Percentiles rank a stretch among this genome's conserved stretches.
phyloP scores from a whole-genome alignment of 805 yeast species.

The Yarrowia sp. region DNA sequence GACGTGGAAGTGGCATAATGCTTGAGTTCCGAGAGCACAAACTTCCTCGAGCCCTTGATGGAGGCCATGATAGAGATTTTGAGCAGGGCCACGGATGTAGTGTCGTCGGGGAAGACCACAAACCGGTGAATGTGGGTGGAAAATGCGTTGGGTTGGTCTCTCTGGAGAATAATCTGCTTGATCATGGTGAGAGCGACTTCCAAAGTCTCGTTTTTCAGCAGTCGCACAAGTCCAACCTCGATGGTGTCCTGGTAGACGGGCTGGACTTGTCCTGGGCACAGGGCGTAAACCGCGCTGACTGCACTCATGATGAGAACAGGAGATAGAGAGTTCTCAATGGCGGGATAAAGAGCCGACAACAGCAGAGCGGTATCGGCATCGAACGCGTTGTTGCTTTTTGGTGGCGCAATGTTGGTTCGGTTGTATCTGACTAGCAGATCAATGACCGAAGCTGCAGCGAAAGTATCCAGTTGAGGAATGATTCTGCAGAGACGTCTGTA shows the following conservation, averaged over 20 bases:
- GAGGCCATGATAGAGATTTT: conserved; percentile 22
- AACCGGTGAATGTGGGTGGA: conserved; percentile 16
- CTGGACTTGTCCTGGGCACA: conserved; percentile 18
- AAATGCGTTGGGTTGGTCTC: conserved; percentile 34
- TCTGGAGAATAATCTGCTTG: conserved; percentile 17
- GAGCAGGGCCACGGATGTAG: conserved; percentile 14
- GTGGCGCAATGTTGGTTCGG: conserved; percentile 61
- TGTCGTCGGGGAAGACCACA: conserved; percentile 33
- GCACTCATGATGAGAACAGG: conserved; percentile 24
- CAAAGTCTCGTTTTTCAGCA: conserved; percentile 15
- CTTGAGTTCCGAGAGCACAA: conserved; percentile 59
- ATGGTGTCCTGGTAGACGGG: conserved; percentile 8
- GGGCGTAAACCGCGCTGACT: conserved; percentile 18
- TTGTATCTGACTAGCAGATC: conserved; percentile 73
- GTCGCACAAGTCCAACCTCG: conserved; percentile 20
- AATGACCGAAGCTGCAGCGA: conserved; percentile 67
- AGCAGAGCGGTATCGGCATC: conserved; percentile 60
- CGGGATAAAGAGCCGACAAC: conserved; percentile 48
- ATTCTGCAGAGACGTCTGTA: conserved; percentile 62
- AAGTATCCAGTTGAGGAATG: conserved; percentile 67
- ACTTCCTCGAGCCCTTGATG: conserved; percentile 20
- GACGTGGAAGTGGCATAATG: conserved; percentile 55
- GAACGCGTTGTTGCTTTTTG: conserved; percentile 52
- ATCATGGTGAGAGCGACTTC: conserved; percentile 21
- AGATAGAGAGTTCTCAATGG: conserved; percentile 13